phyloP scores from a whole-genome alignment of 768 basidiomycete species.

The Leccinum subgranulosum region DNA sequence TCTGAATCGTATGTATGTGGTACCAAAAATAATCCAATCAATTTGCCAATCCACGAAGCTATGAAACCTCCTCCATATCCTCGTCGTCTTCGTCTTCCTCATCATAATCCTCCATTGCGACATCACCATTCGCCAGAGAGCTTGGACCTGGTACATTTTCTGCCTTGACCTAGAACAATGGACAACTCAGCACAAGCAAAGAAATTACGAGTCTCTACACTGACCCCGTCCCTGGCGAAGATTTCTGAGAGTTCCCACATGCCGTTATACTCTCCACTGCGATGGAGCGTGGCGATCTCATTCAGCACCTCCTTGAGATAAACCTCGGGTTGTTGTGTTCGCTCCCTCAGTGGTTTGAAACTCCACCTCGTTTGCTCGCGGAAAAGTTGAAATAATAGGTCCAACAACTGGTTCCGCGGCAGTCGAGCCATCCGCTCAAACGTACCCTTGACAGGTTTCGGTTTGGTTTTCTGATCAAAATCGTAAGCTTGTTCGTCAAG shows the following conservation, averaged over 20 bases:
- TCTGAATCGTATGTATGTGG: neutral
- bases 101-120: constrained; percentile 38
- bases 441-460: constrained; percentile 61
- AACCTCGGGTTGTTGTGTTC: constrained; percentile 80
- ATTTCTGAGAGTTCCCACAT: constrained; percentile 77
- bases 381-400: constrained; percentile 77
- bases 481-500: constrained; percentile 3
- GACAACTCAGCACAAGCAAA: constrained; percentile 3
- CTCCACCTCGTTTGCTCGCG: constrained; percentile 79
- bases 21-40: neutral
- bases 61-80: constrained; percentile 73
- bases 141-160: constrained; percentile 44
- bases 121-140: constrained; percentile 21
- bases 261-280: constrained; percentile 78
- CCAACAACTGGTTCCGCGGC: constrained; percentile 83
- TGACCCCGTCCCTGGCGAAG: constrained; percentile 62
- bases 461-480: constrained; percentile 52
- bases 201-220: constrained; percentile 18
- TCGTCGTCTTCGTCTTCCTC: constrained; percentile 58
- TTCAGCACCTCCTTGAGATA: constrained; percentile 82
- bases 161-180: constrained; percentile 37
- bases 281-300: constrained; percentile 74
- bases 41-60: constrained; percentile 5
- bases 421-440: constrained; percentile 93
- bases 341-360: constrained; percentile 71